Conservation (phyloP, 2,329 filamentous ascomycete species). For the Pseudohalonectria lignicola region DNA sequence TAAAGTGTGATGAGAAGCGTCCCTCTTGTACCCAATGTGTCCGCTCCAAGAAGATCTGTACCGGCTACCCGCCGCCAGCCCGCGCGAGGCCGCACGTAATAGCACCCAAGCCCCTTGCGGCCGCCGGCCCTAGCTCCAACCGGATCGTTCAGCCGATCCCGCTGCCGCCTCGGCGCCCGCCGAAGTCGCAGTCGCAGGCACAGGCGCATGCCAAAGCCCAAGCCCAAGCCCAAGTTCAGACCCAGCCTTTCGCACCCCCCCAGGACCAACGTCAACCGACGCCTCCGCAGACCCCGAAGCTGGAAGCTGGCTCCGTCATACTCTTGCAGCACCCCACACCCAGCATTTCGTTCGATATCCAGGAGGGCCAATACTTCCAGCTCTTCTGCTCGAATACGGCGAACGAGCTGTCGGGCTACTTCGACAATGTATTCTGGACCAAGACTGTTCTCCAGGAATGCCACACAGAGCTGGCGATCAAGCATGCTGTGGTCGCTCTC, state of each 20-base stretch:
- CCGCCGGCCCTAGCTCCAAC: constrained; percentile 6
- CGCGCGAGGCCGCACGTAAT: constrained; percentile 33
- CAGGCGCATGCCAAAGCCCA: too few species aligned
- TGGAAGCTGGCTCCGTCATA: constrained; percentile 13
- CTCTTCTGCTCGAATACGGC: constrained; percentile 51
- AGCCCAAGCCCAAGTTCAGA: constrained; percentile 10
- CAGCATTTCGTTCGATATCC: constrained; percentile 32
- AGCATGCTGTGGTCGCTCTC: constrained; percentile 54
- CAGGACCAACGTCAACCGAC: constrained; percentile 12
- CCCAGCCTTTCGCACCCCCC: too few species aligned
- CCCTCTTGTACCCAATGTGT: constrained; percentile 50
- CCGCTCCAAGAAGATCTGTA: constrained; percentile 45
- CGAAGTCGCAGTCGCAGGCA: constrained; percentile 1
- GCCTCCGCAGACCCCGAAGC: constrained; percentile 21
- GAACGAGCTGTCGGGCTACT: constrained; percentile 54
- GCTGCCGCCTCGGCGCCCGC: constrained; percentile 6
- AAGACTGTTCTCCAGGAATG: constrained; percentile 52
- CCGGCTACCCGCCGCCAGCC: constrained; percentile 49
- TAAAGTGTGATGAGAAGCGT: constrained; percentile 56
- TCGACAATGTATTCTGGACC: constrained; percentile 56
- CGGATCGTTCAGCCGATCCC: constrained; percentile 10
- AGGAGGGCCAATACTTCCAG: constrained; percentile 50
- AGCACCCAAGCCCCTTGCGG: constrained; percentile 32
- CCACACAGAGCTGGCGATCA: constrained; percentile 48
- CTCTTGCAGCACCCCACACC: constrained; percentile 24